Percentiles rank a stretch among this genome's conserved stretches.
Evolutionary conservation across 768 basidiomycete species (phyloP).

Genomic region (Russula compacta): DNA sequence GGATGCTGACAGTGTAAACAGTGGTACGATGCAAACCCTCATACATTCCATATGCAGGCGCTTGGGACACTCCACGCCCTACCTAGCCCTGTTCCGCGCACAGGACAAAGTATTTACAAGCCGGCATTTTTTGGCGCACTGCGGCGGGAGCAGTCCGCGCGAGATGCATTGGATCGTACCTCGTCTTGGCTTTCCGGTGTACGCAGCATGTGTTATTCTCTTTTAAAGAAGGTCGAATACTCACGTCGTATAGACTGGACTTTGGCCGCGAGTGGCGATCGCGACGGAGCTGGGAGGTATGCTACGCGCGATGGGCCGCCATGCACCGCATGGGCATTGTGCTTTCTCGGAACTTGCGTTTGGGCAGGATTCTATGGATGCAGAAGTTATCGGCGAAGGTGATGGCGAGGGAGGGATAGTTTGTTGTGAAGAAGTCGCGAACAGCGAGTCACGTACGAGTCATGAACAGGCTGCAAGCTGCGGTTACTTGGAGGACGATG

Average conservation of each 20-base stretch:
- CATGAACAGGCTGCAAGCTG: background rate
- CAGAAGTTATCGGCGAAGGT: constrained; percentile 5
- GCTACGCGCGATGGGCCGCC: constrained; percentile 1
- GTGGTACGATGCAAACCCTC: constrained; percentile 66
- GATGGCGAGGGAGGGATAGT: constrained; percentile 1
- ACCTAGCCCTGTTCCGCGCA: constrained; percentile 75
- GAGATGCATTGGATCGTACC: constrained; percentile 48
- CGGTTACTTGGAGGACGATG: constrained; percentile 18
- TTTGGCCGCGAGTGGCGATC: constrained; percentile 8
- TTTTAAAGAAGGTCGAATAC: background rate
- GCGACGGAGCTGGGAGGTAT: constrained; percentile 13
- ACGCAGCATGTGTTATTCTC: background rate
- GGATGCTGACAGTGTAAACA: constrained; percentile 21
- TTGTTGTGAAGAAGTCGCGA: background rate
- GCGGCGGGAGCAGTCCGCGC: constrained; percentile 47
- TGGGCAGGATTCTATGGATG: background rate
- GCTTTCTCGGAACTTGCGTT: constrained; percentile 16
- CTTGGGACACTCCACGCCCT: constrained; percentile 82
- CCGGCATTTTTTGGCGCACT: constrained; percentile 73
- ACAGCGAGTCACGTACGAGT: background rate
- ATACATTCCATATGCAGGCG: constrained; percentile 78
- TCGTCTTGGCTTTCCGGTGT: constrained; percentile 46
- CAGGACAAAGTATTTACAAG: constrained; percentile 77
- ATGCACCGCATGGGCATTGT: constrained; percentile 9
- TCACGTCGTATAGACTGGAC: constrained; percentile 2